Evolutionary conservation across 2,329 filamentous ascomycete genomes (phyloP), one percentile per base, ranked within the genome.

Genomic region (Apiospora malaysiana): DNA sequence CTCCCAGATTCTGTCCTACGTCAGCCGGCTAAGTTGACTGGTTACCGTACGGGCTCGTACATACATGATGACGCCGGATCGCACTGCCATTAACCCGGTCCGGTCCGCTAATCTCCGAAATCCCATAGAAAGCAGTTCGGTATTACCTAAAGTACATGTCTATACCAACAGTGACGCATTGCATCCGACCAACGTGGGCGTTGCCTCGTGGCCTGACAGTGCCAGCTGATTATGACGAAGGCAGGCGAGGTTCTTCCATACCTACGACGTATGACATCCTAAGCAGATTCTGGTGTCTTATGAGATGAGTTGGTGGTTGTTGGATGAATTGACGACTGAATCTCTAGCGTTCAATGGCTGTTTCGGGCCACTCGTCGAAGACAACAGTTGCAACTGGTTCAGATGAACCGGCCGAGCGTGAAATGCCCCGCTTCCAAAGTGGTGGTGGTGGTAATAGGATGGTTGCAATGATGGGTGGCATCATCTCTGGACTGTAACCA

Each of bases 401-500:
- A 63, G 56, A 63, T 40, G 56, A 63, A 63, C 56, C 56, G 56
- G 56, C 56, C 56, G 56, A 63, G 56, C 56, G 56, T 40, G 56
- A 18, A 40, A 63, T 63, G 56, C 32, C 56, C 56, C 56, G 56
- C 56, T 63, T 63, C 32, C 32, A n/a, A 59, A 37, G 27, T n/a
- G 51, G 51, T 59, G 27, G 51, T 59, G 16, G 47, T 37, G 27
- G 18, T 37, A 3, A 16, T 46, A 32, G 32, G 14, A 8, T 47
- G 18, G 45, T n/a, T 2, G 42, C 16, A 45, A 45, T 45, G 42
- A 45, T 45, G 42, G 27, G 56, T 63, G 32, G 56, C 56, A 40
- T 63, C 32, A 37, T n/a, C 12, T 40, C 27, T n/a, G 37, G 16
- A 63, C 56, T 40, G 27, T 4, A 37, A 63, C 56, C 32, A 32